A percentile compares a stretch with the other conserved stretches of the same genome.
These are phyloP conservation scores for Scheffersomyces spartinae DNA, from an alignment of 805 yeast species.

Conservation along the genomic window DNA sequence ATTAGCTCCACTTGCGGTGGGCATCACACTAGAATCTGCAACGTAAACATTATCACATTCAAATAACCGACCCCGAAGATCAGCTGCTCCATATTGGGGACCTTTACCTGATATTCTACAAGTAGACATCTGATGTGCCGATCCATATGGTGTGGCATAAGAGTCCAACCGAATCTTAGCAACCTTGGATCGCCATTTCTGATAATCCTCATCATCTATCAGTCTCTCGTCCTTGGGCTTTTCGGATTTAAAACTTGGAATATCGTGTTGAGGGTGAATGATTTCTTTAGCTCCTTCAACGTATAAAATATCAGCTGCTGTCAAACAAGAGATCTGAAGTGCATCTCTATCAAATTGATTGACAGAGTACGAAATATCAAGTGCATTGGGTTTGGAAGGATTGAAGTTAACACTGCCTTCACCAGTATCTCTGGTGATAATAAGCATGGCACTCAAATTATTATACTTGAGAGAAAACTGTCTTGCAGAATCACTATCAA, in stretches of 20 bases:
- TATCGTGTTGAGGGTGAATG: constrained; percentile 17
- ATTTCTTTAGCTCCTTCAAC: constrained; percentile 38
- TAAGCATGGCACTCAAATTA: constrained; percentile 24
- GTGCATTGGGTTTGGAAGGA: constrained; percentile 17
- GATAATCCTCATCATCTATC: constrained; percentile 32
- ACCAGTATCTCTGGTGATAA: constrained; percentile 36
- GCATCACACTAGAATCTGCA: constrained; percentile 39
- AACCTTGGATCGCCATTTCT: constrained; percentile 19
- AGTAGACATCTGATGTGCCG: constrained; percentile 44
- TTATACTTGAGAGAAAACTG: constrained; percentile 23
- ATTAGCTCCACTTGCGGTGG: constrained; percentile 42
- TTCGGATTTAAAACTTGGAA: constrained; percentile 24
- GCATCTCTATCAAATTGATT: constrained; percentile 31
- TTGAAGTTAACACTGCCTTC: constrained; percentile 27
- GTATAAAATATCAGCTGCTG: constrained; percentile 33
- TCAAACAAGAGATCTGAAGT: constrained; percentile 22
- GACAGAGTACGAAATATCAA: constrained; percentile 27
- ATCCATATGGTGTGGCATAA: constrained; percentile 26
- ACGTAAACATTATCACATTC: constrained; percentile 38
- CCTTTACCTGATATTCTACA: constrained; percentile 41
- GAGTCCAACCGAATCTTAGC: constrained; percentile 14
- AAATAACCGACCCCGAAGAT: constrained; percentile 31
- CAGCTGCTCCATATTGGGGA: constrained; percentile 32
- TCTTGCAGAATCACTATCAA: constrained; percentile 19
- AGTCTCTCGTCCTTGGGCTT: constrained; percentile 26